A percentile compares a stretch with the other conserved stretches of the same genome.
phyloP scores from a whole-genome alignment of 176 grass and related monocot species.

The Poa annua region DNA sequence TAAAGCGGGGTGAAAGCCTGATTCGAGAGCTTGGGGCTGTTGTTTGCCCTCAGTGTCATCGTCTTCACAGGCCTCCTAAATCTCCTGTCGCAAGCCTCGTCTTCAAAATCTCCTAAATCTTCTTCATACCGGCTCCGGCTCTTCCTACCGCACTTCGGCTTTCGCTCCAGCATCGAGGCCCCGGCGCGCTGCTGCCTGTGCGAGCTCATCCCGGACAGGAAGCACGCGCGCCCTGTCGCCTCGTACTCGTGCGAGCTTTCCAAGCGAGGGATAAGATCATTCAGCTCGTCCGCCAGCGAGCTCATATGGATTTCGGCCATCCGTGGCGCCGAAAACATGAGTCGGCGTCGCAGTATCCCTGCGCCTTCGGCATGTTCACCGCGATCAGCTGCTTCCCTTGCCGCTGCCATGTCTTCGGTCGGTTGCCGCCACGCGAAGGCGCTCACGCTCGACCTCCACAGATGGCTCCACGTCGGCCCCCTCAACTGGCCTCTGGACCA shows the following conservation, averaged over 20 bases:
- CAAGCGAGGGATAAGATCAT: constrained; percentile 28
- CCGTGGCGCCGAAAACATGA: too few species aligned
- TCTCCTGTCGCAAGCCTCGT: too few species aligned
- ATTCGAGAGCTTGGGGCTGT: too few species aligned
- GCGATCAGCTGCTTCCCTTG: constrained; percentile 44
- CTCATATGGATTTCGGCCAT: too few species aligned
- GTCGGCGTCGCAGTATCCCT: constrained; percentile 18
- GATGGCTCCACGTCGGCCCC: neutral
- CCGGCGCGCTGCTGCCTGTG: constrained; percentile 38
- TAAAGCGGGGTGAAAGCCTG: too few species aligned
- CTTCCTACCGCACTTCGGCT: too few species aligned
- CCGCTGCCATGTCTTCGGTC: constrained; percentile 50
- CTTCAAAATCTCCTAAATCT: too few species aligned
- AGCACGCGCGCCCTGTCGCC: constrained; percentile 6
- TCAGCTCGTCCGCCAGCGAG: neutral
- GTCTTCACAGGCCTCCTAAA: neutral
- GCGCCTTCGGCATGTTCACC: constrained; percentile 31
- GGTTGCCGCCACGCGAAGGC: constrained; percentile 37
- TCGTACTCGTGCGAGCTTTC: neutral
- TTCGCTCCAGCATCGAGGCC: neutral
- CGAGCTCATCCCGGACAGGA: constrained; percentile 45
- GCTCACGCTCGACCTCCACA: constrained; percentile 56
- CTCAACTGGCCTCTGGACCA: constrained; percentile 19
- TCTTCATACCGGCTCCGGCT: too few species aligned
- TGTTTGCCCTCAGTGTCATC: neutral